These are phyloP conservation scores for Oenanthe sinensis DNA, from an alignment of 129 eudicot species.

Conservation along the genomic window DNA sequence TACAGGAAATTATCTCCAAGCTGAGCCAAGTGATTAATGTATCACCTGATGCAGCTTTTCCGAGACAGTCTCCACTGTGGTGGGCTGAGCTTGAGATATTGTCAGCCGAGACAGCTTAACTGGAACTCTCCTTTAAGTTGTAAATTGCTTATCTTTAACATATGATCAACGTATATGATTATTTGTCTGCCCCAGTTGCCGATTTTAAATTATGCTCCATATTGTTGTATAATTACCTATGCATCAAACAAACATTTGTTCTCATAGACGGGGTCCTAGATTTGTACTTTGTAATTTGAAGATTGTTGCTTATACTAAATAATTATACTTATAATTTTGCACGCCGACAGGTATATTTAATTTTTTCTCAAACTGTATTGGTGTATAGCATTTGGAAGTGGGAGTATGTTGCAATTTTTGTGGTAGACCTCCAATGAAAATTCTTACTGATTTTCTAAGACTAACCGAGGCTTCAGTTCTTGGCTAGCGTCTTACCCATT, in stretches of 20 bases:
- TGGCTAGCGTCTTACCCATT: too few species aligned
- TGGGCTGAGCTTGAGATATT: conserved; percentile 98
- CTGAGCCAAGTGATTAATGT: conserved; percentile 43
- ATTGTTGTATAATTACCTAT: background rate
- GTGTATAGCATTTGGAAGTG: too few species aligned
- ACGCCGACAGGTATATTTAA: too few species aligned
- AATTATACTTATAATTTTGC: background rate
- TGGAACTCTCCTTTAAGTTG: conserved; percentile 3
- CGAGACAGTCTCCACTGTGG: conserved; percentile 91
- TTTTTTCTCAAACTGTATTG: too few species aligned
- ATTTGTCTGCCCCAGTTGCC: background rate
- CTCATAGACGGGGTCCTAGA: background rate
- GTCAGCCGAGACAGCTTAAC: conserved; percentile 61
- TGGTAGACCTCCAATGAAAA: too few species aligned
- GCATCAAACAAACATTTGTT: background rate
- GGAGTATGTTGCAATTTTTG: too few species aligned
- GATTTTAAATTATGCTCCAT: background rate
- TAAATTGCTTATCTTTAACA: background rate
- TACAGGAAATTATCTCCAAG: conserved; percentile 43
- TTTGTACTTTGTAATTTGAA: background rate
- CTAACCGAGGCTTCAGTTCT: too few species aligned
- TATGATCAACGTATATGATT: background rate
- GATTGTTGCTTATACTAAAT: background rate
- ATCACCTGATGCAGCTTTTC: conserved; percentile 73
- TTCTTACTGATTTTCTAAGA: too few species aligned